A percentile compares a stretch with the other conserved stretches of the same genome.
Evolutionary conservation across 805 yeast species (phyloP).

Genomic region (Pichia manshurica): DNA sequence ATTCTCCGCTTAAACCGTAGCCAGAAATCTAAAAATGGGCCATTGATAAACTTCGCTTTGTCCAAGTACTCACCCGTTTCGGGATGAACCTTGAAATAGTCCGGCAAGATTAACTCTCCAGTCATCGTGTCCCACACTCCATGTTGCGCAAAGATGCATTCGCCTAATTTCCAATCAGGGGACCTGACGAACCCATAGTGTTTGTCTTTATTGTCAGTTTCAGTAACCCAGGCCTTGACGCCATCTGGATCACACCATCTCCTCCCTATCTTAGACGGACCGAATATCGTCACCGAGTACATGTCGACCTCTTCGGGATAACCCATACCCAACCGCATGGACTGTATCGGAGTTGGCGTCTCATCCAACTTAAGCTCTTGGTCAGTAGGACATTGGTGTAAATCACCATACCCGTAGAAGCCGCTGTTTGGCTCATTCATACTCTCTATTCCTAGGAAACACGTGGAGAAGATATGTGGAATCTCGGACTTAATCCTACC

Average conservation of each 20-base stretch:
- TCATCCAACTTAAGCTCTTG: slow-evolving; percentile 73
- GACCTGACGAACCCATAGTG: slow-evolving; percentile 69
- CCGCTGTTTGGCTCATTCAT: slow-evolving; percentile 85
- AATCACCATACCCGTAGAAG: slow-evolving; percentile 54
- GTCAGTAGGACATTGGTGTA: slow-evolving; percentile 47
- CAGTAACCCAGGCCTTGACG: slow-evolving; percentile 58
- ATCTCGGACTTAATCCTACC: slow-evolving; percentile 33
- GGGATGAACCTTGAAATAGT: slow-evolving; percentile 45
- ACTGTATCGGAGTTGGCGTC: slow-evolving; percentile 75
- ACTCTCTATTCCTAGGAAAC: slow-evolving; percentile 75
- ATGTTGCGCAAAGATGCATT: slow-evolving; percentile 75
- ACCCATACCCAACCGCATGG: slow-evolving; percentile 77
- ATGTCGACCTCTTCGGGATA: slow-evolving; percentile 58
- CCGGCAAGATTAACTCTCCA: slow-evolving; percentile 38
- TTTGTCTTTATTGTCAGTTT: slow-evolving; percentile 44
- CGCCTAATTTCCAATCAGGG: slow-evolving; percentile 61
- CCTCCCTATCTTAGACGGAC: slow-evolving; percentile 64
- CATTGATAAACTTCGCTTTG: slow-evolving; percentile 54
- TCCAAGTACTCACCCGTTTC: slow-evolving; percentile 37
- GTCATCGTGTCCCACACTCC: slow-evolving; percentile 62
- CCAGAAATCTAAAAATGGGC: slow-evolving; percentile 61
- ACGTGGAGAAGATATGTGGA: slow-evolving; percentile 40
- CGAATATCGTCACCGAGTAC: slow-evolving; percentile 66
- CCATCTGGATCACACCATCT: slow-evolving; percentile 62
- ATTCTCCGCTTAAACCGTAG: slow-evolving; percentile 42